phyloP scores from a whole-genome alignment of 2,329 filamentous ascomycete species.

The Atkinsonella texensis region DNA sequence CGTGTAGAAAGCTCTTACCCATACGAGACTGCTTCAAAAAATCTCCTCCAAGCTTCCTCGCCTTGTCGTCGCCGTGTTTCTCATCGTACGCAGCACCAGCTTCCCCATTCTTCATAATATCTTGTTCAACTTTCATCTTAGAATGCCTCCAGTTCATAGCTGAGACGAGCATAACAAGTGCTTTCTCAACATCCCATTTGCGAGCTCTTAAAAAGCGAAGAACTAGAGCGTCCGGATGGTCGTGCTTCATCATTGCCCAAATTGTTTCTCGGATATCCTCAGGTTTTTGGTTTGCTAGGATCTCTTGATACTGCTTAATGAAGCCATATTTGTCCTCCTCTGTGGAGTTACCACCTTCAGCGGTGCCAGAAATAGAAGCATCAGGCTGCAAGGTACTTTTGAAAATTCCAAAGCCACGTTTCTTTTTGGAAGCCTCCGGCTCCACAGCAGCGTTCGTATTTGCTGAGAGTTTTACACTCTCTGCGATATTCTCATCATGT shows the following conservation, averaged over 20 bases:
- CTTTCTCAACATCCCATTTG: conserved; percentile 92
- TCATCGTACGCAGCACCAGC: conserved; percentile 49
- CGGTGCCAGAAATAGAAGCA: conserved; percentile 19
- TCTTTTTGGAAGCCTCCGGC: conserved; percentile 59
- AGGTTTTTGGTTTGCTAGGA: conserved; percentile 62
- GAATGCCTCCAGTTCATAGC: conserved; percentile 83
- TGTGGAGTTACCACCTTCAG: conserved; percentile 33
- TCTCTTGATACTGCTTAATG: conserved; percentile 73
- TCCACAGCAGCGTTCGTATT: conserved; percentile 11
- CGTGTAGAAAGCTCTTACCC: conserved; percentile 90
- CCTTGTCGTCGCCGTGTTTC: conserved; percentile 40
- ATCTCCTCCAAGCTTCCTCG: conserved; percentile 58
- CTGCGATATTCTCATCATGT: conserved; percentile 14
- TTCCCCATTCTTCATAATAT: conserved; percentile 72
- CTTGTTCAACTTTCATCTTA: conserved; percentile 80
- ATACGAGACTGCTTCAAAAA: conserved; percentile 75
- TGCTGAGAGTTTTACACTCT: conserved; percentile 9
- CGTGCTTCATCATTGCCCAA: conserved; percentile 92
- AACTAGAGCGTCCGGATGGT: conserved; percentile 77
- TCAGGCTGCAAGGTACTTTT: conserved; percentile 32
- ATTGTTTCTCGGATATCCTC: conserved; percentile 70
- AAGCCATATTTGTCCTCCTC: conserved; percentile 88
- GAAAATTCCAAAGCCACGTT: conserved; percentile 54
- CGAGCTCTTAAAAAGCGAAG: conserved; percentile 77
- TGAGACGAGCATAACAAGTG: conserved; percentile 84